Evolutionary conservation across 441 rosid species (phyloP).

Genomic region (Macaranga tanarius): DNA sequence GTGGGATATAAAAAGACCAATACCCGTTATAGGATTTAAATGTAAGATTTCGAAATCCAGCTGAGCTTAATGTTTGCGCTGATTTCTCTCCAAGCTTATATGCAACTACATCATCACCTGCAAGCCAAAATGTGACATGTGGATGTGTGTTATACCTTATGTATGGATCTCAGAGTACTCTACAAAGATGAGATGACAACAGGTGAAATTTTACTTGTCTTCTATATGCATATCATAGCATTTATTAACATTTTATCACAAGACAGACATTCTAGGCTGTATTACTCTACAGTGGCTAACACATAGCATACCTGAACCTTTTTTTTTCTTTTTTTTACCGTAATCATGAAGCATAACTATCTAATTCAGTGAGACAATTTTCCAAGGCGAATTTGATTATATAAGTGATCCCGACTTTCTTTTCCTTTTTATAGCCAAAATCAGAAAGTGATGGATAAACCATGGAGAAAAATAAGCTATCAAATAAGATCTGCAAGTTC

Average conservation of each 20-base stretch:
- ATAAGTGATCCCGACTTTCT: no score
- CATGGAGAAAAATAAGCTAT: neutral
- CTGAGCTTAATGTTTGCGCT: slow-evolving; percentile 41
- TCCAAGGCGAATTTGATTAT: neutral
- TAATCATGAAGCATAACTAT: neutral
- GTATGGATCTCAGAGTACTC: neutral
- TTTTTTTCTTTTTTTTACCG: neutral
- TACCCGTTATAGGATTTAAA: slow-evolving; percentile 50
- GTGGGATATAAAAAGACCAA: neutral
- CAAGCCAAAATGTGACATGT: slow-evolving; percentile 20
- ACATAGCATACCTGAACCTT: neutral
- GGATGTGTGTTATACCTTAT: neutral
- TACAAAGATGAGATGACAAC: neutral
- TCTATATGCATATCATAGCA: no score
- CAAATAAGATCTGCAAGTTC: neutral
- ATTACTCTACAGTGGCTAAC: neutral
- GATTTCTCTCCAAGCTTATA: slow-evolving; percentile 58
- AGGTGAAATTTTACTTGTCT: neutral
- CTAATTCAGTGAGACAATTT: neutral
- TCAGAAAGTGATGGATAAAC: neutral
- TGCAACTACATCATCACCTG: slow-evolving; percentile 66
- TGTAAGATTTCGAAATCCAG: slow-evolving; percentile 44
- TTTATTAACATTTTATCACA: no score
- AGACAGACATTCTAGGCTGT: no score
- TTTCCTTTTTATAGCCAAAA: neutral